phyloP scores from a whole-genome alignment of 192 early-diverging fungal genomes.

The Podila clonocystis region DNA sequence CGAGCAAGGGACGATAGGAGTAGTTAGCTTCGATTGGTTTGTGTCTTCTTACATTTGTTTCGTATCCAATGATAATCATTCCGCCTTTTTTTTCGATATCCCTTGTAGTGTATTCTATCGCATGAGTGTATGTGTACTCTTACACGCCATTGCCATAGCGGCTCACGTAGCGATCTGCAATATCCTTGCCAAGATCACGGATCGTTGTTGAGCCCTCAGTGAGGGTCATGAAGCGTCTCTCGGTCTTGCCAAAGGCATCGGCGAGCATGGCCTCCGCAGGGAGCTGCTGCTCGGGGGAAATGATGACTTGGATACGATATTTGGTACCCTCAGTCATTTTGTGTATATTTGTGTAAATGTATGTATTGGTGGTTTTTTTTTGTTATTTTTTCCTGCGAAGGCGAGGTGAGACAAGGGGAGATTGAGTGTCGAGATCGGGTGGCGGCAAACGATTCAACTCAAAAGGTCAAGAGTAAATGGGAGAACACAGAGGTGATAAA shows the following conservation, averaged over 20 bases:
- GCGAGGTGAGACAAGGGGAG: too few relatives aligned
- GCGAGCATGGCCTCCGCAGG: background rate
- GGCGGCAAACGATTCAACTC: too few relatives aligned
- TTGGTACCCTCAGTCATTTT: conserved; percentile 2
- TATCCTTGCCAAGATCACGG: conserved; percentile 8
- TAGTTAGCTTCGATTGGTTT: background rate
- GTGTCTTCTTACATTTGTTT: too few relatives aligned
- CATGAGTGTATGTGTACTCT: background rate
- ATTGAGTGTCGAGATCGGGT: too few relatives aligned
- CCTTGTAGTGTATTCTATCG: too few relatives aligned
- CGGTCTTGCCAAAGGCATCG: background rate
- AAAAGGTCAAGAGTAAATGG: too few relatives aligned
- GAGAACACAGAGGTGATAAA: too few relatives aligned
- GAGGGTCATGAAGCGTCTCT: conserved; percentile 13
- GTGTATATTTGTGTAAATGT: background rate
- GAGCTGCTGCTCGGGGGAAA: background rate
- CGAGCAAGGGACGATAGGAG: background rate
- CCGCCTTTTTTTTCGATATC: too few relatives aligned
- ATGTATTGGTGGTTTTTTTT: too few relatives aligned
- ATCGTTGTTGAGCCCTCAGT: conserved; percentile 6
- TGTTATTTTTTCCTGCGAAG: too few relatives aligned
- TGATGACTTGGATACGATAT: background rate
- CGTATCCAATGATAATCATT: too few relatives aligned
- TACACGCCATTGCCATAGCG: conserved; percentile 24
- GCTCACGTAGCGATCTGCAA: conserved; percentile 2